These are phyloP conservation scores for Porodaedalea pini DNA, from an alignment of 1,284 basidiomycete species.

Conservation along the genomic window DNA sequence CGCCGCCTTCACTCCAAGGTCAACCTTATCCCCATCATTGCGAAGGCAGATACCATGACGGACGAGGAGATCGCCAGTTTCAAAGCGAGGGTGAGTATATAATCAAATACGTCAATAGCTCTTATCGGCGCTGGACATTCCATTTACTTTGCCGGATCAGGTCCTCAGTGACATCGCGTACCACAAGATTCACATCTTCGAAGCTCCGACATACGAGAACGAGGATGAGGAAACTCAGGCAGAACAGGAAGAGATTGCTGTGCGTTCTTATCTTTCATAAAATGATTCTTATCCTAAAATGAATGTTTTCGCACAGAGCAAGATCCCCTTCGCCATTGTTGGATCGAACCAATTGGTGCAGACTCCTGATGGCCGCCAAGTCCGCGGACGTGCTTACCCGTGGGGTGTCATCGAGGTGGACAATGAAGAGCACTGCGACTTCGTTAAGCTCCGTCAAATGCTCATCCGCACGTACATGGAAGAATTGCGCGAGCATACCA, in stretches of 20 bases:
- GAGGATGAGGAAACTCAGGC: slow-evolving; percentile 96
- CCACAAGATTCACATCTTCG: slow-evolving; percentile 95
- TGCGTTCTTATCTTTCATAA: slow-evolving; percentile 27
- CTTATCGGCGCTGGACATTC: background rate
- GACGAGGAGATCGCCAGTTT: slow-evolving; percentile 91
- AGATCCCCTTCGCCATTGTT: slow-evolving; percentile 96
- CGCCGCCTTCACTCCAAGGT: slow-evolving; percentile 91
- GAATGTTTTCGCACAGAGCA: slow-evolving; percentile 47
- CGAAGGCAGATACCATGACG: slow-evolving; percentile 94
- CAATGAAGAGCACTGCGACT: slow-evolving; percentile 97
- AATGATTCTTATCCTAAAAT: background rate
- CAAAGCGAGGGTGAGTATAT: slow-evolving; percentile 74
- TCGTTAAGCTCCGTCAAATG: slow-evolving; percentile 98
- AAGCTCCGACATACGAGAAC: slow-evolving; percentile 92
- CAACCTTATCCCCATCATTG: slow-evolving; percentile 96
- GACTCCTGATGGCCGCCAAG: slow-evolving; percentile 82
- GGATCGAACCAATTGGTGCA: slow-evolving; percentile 83
- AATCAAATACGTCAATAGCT: background rate
- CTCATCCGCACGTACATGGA: slow-evolving; percentile 98
- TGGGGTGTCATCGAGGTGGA: slow-evolving; percentile 98
- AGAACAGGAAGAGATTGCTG: slow-evolving; percentile 92
- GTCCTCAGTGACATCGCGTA: slow-evolving; percentile 88
- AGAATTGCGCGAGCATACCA: slow-evolving; percentile 92
- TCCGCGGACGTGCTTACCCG: slow-evolving; percentile 90
- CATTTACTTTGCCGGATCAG: slow-evolving; percentile 46